Evolutionary conservation across 305 asterid genomes (phyloP), one percentile per base, ranked within the genome.

Genomic region (Fraxinus paxiana): DNA sequence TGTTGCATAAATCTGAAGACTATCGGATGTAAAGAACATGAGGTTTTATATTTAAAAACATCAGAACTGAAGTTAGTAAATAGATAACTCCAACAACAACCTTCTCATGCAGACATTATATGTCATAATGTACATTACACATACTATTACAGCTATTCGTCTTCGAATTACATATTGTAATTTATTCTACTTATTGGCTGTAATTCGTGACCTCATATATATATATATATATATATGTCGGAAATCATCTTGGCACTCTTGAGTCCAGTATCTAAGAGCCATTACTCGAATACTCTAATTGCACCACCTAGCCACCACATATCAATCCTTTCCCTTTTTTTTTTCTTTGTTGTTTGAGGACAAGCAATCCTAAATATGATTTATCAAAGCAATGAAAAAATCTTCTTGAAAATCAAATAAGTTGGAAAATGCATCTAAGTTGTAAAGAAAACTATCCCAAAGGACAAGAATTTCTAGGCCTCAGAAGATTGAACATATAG

Each of bases 211-310:
- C 17, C 35, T 28, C 34, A 65, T 12, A 13, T 26, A 67, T 26
- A 26, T 26, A 26, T 26, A 26, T 26, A 26, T 26, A 26, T 30
- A 2, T 12, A 13, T 59, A 1, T 18, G 73, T 67, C 1, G 73
- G 73, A 67, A 10, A 67, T 67, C 18, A 67, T 67, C 18, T 28
- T 28, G 72, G 73, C 34, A 65, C 73, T 22, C 73, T 13, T 9
- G 17, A 63, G 51, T 34, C 26, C 85, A 61, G 75, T 48, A 56
- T 35, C 79, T 77, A 56, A 73, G 70, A 43, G 76, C 18, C 31
- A 43, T 46, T 34, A 51, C 72, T 24, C 56, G 28, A 74, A 63
- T 12, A 61, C 33, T 34, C 35, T 24, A 63, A 63, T 9, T 24
- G 72, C 35, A 63, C n/a, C 72, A 63, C 72, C 34, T 63, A 63